These are phyloP conservation scores for Neofusicoccum sp. DNA, from an alignment of 2,329 filamentous ascomycete genomes.

Conservation along the genomic window DNA sequence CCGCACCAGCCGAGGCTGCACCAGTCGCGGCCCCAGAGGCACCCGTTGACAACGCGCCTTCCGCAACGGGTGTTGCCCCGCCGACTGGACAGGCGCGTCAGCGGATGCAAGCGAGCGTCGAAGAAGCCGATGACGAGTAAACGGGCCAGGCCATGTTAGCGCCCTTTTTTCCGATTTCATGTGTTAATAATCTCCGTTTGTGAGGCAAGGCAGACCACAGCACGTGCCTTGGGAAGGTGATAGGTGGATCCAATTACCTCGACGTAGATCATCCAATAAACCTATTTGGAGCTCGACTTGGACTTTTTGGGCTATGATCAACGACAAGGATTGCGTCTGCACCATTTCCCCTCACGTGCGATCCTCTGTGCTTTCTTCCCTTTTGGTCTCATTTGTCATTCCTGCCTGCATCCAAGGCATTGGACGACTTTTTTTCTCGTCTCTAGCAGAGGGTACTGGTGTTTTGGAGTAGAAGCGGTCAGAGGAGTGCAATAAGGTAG, in stretches of 20 bases:
- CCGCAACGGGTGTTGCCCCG: slow-evolving; percentile 16
- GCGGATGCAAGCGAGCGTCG: slow-evolving; percentile 39
- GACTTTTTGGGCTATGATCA: slow-evolving; percentile 10
- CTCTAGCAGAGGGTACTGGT: background rate
- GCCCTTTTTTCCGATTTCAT: slow-evolving; percentile 11
- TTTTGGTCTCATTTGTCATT: background rate
- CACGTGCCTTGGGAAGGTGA: slow-evolving; percentile 6
- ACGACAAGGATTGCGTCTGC: slow-evolving; percentile 1
- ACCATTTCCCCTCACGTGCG: slow-evolving; percentile 1
- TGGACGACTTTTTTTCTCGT: background rate
- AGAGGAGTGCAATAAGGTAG: background rate
- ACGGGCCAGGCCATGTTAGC: background rate
- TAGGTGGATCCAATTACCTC: slow-evolving; percentile 14
- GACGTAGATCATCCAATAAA: slow-evolving; percentile 16
- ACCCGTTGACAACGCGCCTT: slow-evolving; percentile 7
- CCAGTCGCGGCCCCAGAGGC: slow-evolving; percentile 1
- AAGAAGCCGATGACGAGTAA: slow-evolving; percentile 41
- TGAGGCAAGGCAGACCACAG: background rate
- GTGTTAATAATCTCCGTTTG: slow-evolving; percentile 17
- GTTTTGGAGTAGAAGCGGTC: background rate
- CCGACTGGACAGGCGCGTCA: slow-evolving; percentile 27
- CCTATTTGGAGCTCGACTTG: slow-evolving; percentile 2
- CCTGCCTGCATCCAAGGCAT: background rate
- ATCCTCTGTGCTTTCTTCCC: background rate
- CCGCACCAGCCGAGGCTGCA: slow-evolving; percentile 24